These are phyloP conservation scores for Isoetes engelmannii DNA, from an alignment of 83 land plant genomes.

Conservation along the genomic window DNA sequence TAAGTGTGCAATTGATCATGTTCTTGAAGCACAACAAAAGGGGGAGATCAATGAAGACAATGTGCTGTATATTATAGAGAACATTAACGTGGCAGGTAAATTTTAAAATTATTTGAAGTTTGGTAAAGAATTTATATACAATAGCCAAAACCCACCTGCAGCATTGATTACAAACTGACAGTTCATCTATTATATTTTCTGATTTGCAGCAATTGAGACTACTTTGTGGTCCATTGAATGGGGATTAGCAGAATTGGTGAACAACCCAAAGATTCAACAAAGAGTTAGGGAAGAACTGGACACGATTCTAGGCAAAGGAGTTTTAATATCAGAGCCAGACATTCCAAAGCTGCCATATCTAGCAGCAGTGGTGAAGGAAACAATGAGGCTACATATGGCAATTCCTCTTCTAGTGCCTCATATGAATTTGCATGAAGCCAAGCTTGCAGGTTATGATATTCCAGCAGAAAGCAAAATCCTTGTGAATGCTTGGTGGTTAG, in stretches of 20 bases:
- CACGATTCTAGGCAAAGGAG: slow-evolving; percentile 34
- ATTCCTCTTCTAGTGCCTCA: slow-evolving; percentile 71
- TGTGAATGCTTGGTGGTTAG: slow-evolving; percentile 85
- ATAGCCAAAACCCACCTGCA: neutral
- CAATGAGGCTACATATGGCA: slow-evolving; percentile 61
- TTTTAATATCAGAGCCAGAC: slow-evolving; percentile 48
- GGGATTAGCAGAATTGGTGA: slow-evolving; percentile 40
- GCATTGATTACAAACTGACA: neutral
- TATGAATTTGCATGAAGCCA: slow-evolving; percentile 56
- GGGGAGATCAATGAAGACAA: slow-evolving; percentile 34
- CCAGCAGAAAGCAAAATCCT: slow-evolving; percentile 58
- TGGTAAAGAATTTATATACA: neutral
- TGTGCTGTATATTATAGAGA: slow-evolving; percentile 32
- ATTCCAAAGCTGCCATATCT: slow-evolving; percentile 48
- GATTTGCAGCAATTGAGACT: slow-evolving; percentile 38
- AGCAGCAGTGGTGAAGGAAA: slow-evolving; percentile 56
- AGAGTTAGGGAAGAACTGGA: slow-evolving; percentile 33
- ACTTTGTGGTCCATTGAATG: slow-evolving; percentile 48
- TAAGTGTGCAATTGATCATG: slow-evolving; percentile 30
- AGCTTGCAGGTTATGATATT: slow-evolving; percentile 56
- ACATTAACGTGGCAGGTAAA: slow-evolving; percentile 33
- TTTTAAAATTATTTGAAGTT: neutral
- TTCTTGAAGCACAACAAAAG: slow-evolving; percentile 24
- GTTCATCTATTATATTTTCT: neutral
- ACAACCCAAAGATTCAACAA: slow-evolving; percentile 22